Evolutionary conservation across 306 rosid genomes (phyloP).

Genomic region (Abrus precatorius): DNA sequence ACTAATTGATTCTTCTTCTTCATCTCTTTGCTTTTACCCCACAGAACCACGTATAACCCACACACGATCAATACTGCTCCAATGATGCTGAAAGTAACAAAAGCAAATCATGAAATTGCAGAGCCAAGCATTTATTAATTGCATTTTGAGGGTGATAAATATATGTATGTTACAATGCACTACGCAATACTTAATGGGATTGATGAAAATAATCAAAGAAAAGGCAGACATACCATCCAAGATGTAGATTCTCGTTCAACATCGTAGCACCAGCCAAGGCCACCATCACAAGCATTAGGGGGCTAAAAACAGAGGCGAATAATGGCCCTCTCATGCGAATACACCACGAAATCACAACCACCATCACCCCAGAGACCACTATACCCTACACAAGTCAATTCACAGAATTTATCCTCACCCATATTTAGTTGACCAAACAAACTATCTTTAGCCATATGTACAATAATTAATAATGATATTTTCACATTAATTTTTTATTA

Average conservation of each 20-base stretch:
- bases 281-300: slow-evolving; percentile 52
- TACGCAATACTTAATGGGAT: not conserved
- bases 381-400: slow-evolving; percentile 46
- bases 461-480: not conserved
- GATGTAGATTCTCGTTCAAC: slow-evolving; percentile 53
- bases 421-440: not conserved
- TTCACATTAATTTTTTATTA: not conserved
- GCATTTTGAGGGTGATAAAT: not conserved
- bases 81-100: slow-evolving; percentile 46
- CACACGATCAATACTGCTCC: slow-evolving; percentile 56
- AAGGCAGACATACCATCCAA: slow-evolving; percentile 44
- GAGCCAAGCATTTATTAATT: not conserved
- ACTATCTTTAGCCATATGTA: not conserved
- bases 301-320: slow-evolving; percentile 57
- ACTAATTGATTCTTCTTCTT: slow-evolving; percentile 44
- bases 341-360: slow-evolving; percentile 50
- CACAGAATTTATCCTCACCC: not conserved
- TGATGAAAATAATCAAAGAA: not conserved
- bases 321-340: slow-evolving; percentile 53
- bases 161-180: not conserved
- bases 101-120: not conserved
- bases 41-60: slow-evolving; percentile 58
- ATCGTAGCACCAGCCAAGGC: slow-evolving; percentile 49
- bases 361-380: slow-evolving; percentile 48
- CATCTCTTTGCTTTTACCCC: slow-evolving; percentile 67